Percentiles rank a stretch among this genome's conserved stretches.
Evolutionary conservation across 2,329 filamentous ascomycete species (phyloP).

Genomic region (Seiridium cupressi): DNA sequence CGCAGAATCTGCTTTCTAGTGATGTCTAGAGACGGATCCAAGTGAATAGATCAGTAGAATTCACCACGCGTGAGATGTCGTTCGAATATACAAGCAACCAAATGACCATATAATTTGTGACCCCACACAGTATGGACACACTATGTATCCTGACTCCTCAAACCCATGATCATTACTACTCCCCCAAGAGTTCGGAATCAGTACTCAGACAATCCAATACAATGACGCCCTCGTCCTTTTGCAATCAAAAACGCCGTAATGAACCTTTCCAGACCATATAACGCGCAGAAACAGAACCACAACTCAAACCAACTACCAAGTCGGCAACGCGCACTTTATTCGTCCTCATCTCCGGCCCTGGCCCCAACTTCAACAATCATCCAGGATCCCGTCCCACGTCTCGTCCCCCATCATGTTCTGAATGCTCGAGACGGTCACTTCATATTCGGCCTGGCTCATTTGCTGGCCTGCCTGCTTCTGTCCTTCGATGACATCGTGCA

Average conservation of each 20-base stretch:
- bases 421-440: conserved; percentile 61
- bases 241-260: not conserved
- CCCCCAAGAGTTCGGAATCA: not conserved
- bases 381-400: conserved; percentile 26
- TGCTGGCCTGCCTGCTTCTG: conserved; percentile 66
- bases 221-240: not conserved
- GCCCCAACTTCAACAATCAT: conserved; percentile 1
- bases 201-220: not conserved
- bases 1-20: too few species aligned
- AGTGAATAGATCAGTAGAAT: too few species aligned
- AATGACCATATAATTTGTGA: not conserved
- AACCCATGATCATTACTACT: not conserved
- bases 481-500: conserved; percentile 82
- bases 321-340: too few species aligned
- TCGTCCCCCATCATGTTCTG: conserved; percentile 24
- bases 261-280: not conserved
- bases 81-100: too few species aligned
- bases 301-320: too few species aligned
- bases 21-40: too few species aligned
- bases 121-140: not conserved
- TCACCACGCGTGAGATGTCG: too few species aligned
- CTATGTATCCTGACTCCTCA: not conserved
- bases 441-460: conserved; percentile 62
- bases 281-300: not conserved
- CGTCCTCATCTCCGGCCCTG: too few species aligned